Base-by-base conservation (phyloP, 345 rosid genomes). In the Populus deltoides region DNA sequence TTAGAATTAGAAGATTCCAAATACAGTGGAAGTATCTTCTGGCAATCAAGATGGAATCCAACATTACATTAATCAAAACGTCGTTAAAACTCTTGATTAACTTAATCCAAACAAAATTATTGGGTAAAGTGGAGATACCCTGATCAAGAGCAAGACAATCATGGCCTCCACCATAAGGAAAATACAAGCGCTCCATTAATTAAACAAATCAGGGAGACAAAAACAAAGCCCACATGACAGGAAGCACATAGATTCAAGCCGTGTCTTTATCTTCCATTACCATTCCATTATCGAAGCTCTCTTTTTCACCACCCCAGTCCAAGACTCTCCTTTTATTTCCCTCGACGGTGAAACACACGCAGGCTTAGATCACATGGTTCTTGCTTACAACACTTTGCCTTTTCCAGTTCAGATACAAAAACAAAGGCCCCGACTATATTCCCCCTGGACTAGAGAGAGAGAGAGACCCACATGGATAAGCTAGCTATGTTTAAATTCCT, bases 241-340 rank as follows among this genome's bases (percentile, higher is more conserved):
- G 66, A 53, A 59, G 75, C 71, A 39, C 70, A 18, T 8, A n/a
- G 73, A 67, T 70, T 77, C 79, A 18, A 59, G 17, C 49, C 7
- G 12, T 8, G 76, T 51, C 69, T 73, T 43, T 65, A 67, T 75
- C 73, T 25, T 72, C 79, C 25, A 55, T 57, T 18, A 68, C 55
- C 31, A 3, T 76, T 33, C 35, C 47, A 15, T 51, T 45, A 13
- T 55, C 76, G 11, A 35, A 24, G 29, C 69, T 72, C 68, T 65
- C 61, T 74, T 7, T 77, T 85, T 85, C 84, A 87, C 90, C 86
- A 78, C 69, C 13, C 35, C 77, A 74, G 80, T 85, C 80, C 63
- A 63, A 47, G 65, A 47, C 65, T 24, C 51, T 63, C 13, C 80
- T 71, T 77, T 62, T 25, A 53, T 76, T 36, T 36, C 65, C 73